A percentile compares a stretch with the other conserved stretches of the same genome.
phyloP scores from a whole-genome alignment of 2,329 filamentous ascomycete genomes.

The Cytospora leucostoma region DNA sequence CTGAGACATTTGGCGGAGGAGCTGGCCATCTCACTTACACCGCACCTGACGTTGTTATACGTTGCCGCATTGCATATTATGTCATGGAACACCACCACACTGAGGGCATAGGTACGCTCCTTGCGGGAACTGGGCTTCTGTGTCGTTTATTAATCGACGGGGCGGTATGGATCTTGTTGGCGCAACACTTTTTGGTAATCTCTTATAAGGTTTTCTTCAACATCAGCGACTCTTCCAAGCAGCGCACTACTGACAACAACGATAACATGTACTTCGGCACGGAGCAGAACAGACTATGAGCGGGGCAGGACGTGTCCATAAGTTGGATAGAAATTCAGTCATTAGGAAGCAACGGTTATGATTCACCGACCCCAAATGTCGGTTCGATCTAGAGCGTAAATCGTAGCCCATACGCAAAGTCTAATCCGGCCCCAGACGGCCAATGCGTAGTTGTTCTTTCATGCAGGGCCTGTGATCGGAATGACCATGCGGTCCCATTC shows the following conservation, averaged over 20 bases:
- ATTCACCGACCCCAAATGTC: not conserved
- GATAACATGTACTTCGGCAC: conserved; percentile 18
- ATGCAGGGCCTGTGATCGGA: conserved; percentile 9
- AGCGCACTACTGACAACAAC: conserved; percentile 11
- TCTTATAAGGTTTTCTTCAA: conserved; percentile 10
- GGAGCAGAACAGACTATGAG: conserved; percentile 18
- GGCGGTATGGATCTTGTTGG: conserved; percentile 22
- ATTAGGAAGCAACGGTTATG: conserved; percentile 14
- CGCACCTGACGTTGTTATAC: conserved; percentile 18
- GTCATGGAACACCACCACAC: conserved; percentile 2
- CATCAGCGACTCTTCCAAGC: conserved; percentile 14
- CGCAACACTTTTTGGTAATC: conserved; percentile 27
- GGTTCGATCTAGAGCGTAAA: not conserved
- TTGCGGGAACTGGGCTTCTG: conserved; percentile 13
- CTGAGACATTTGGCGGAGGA: not conserved
- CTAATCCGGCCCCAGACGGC: conserved; percentile 2
- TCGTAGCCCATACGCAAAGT: conserved; percentile 7
- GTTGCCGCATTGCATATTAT: conserved; percentile 21
- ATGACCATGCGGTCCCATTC: not conserved
- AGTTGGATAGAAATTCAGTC: conserved; percentile 27
- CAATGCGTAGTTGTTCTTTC: conserved; percentile 21
- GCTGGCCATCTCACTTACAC: not conserved
- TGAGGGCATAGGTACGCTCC: conserved; percentile 7
- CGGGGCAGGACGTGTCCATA: conserved; percentile 25
- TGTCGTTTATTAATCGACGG: conserved; percentile 21